These are phyloP conservation scores for Allium fistulosum DNA, from an alignment of 106 monocot species.

Conservation along the genomic window DNA sequence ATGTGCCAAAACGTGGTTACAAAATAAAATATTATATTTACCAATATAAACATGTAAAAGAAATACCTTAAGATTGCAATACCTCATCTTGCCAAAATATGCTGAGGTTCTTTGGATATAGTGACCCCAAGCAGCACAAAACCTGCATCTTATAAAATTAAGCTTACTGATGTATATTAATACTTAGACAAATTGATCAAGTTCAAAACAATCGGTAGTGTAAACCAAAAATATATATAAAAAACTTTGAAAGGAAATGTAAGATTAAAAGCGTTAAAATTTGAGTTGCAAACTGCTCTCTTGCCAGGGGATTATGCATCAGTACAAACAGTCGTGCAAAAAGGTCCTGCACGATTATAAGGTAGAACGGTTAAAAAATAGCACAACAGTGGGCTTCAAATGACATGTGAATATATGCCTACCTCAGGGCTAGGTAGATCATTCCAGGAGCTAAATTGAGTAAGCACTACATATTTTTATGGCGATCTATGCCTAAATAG, in stretches of 20 bases:
- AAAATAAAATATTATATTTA: background rate
- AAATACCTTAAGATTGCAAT: conserved; percentile 33
- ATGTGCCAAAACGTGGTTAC: background rate
- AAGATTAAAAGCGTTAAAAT: conserved; percentile 39
- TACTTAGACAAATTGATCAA: background rate
- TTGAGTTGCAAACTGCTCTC: conserved; percentile 72
- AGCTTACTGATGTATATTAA: no score
- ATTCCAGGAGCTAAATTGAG: conserved; percentile 37
- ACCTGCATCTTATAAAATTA: conserved; percentile 35
- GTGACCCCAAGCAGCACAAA: conserved; percentile 70
- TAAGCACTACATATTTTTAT: conserved; percentile 26
- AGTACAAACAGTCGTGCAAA: conserved; percentile 95
- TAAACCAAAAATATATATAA: no score
- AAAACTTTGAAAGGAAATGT: background rate
- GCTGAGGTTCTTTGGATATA: conserved; percentile 76
- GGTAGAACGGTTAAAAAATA: no score
- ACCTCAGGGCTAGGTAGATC: conserved; percentile 78
- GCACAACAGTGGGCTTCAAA: background rate
- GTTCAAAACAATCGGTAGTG: background rate
- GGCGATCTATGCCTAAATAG: conserved; percentile 51
- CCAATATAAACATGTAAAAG: conserved; percentile 2
- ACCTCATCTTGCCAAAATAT: conserved; percentile 99
- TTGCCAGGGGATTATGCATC: conserved; percentile 84
- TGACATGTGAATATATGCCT: background rate
- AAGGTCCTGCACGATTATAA: conserved; percentile 55